Evolutionary conservation across 805 yeast genomes (phyloP).

Genomic region (Candida sphagnicola): DNA sequence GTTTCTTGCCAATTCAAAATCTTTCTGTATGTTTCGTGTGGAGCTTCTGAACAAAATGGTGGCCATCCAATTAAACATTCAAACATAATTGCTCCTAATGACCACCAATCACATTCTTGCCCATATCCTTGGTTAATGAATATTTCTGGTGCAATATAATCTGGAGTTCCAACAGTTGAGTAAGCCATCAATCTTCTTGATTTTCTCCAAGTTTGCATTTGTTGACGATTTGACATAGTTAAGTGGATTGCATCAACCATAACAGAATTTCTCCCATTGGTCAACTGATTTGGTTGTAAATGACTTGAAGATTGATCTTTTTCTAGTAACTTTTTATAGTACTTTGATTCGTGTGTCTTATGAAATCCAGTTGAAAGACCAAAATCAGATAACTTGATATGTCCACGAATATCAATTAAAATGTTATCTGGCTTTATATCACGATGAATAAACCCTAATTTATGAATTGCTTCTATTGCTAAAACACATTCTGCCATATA

Average conservation of each 20-base stretch:
- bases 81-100: slow-evolving; percentile 92
- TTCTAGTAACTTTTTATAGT: slow-evolving; percentile 77
- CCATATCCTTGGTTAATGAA: slow-evolving; percentile 92
- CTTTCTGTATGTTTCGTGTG: slow-evolving; percentile 89
- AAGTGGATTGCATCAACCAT: slow-evolving; percentile 92
- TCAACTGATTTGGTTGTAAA: slow-evolving; percentile 21
- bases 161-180: slow-evolving; percentile 95
- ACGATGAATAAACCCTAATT: slow-evolving; percentile 90
- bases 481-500: slow-evolving; percentile 95
- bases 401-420: slow-evolving; percentile 74
- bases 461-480: slow-evolving; percentile 92
- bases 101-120: slow-evolving; percentile 98
- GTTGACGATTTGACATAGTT: slow-evolving; percentile 92
- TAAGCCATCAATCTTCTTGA: slow-evolving; percentile 90
- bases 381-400: slow-evolving; percentile 67
- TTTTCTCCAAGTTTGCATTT: slow-evolving; percentile 94
- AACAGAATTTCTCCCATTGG: slow-evolving; percentile 64
- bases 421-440: slow-evolving; percentile 98
- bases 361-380: slow-evolving; percentile 89
- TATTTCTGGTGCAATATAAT: slow-evolving; percentile 93
- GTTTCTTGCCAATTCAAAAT: slow-evolving; percentile 90
- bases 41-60: slow-evolving; percentile 92
- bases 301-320: slow-evolving; percentile 43
- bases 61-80: slow-evolving; percentile 98
- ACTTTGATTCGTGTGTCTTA: slow-evolving; percentile 86